These are phyloP conservation scores for Plasmodium knowlesi DNA, from an alignment of 169 alveolate genomes.

Conservation along the genomic window DNA sequence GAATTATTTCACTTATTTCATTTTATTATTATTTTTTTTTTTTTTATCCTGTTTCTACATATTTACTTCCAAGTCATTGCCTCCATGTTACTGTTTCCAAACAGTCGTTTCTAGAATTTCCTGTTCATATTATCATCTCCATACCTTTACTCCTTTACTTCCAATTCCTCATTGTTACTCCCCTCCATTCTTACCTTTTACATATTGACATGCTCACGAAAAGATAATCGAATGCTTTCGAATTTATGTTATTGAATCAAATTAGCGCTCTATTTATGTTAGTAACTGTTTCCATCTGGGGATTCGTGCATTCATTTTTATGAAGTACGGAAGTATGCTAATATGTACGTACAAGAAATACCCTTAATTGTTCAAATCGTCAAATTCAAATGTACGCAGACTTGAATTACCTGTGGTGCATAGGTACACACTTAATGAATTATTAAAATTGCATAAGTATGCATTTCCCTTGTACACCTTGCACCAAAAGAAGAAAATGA, in stretches of 20 bases:
- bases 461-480: not conserved
- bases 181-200: not conserved
- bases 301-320: not conserved
- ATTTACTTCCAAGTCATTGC: not conserved
- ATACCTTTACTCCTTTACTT: not conserved
- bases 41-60: not conserved
- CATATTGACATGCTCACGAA: not conserved
- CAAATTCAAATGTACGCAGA: not conserved
- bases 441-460: not conserved
- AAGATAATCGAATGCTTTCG: not conserved
- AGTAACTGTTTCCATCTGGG: not conserved
- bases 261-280: not conserved
- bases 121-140: not conserved
- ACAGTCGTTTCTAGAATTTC: not conserved
- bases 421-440: not conserved
- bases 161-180: not conserved
- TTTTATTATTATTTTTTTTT: too few species aligned
- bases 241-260: not conserved
- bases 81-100: not conserved
- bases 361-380: not conserved
- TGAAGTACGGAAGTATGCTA: not conserved
- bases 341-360: not conserved
- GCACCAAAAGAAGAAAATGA: constrained; percentile 43
- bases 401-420: not conserved
- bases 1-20: not conserved